Percentiles rank a stretch among this genome's conserved stretches.
phyloP scores from a whole-genome alignment of 805 yeast genomes.

The Monosporozyma servazzii region DNA sequence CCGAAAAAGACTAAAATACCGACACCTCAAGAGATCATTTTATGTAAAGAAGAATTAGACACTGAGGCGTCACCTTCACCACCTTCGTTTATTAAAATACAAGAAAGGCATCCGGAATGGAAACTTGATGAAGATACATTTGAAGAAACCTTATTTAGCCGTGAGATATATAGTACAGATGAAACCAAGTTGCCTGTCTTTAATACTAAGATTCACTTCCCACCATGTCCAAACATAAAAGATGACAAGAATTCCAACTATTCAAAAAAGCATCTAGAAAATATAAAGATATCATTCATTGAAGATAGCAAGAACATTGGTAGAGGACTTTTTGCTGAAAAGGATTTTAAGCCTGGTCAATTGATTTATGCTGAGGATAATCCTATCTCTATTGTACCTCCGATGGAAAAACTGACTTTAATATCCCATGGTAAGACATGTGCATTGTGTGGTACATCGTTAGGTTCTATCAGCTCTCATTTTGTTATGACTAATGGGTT shows the following conservation, averaged over 20 bases:
- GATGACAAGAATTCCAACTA: not conserved
- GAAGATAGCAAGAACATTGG: constrained; percentile 6
- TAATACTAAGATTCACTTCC: constrained; percentile 34
- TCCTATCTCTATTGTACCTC: constrained; percentile 56
- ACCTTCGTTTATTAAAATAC: constrained; percentile 46
- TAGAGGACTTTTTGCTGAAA: constrained; percentile 39
- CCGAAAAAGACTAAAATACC: constrained; percentile 33
- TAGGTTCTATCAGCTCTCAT: constrained; percentile 26
- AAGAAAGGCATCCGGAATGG: constrained; percentile 52
- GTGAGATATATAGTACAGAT: constrained; percentile 41
- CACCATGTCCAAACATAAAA: constrained; percentile 1
- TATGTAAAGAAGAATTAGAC: constrained; percentile 60
- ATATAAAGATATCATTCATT: not conserved
- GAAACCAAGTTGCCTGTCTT: constrained; percentile 40
- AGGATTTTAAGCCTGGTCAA: constrained; percentile 39
- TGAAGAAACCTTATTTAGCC: constrained; percentile 42
- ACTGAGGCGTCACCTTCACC: constrained; percentile 48
- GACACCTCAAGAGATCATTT: constrained; percentile 43
- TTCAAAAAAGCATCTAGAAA: not conserved
- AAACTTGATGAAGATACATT: constrained; percentile 49
- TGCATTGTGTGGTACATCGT: constrained; percentile 56
- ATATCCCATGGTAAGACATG: constrained; percentile 60
- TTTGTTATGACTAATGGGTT: constrained; percentile 37
- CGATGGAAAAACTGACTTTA: constrained; percentile 52
- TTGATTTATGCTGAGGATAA: constrained; percentile 51